Percentiles rank a stretch among this genome's conserved stretches.
phyloP scores from a whole-genome alignment of 495 filamentous ascomycete species.

The Podospora conica region DNA sequence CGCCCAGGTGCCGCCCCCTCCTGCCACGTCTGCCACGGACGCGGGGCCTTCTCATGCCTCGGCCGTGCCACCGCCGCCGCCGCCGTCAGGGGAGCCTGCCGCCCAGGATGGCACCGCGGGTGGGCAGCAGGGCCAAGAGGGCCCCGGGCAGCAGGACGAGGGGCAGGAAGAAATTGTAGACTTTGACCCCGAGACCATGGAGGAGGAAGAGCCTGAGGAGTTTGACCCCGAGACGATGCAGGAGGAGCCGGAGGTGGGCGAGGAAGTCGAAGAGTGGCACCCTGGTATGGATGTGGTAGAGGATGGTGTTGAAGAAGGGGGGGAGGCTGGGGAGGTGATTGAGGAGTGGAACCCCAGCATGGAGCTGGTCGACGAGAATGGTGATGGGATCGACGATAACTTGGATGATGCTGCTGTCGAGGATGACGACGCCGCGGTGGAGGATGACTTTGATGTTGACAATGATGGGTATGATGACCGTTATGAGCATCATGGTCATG shows the following conservation, averaged over 20 bases:
- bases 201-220: neutral
- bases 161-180: neutral
- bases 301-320: neutral
- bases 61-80: neutral
- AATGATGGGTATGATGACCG: neutral
- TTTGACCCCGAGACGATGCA: neutral
- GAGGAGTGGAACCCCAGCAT: neutral
- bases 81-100: neutral
- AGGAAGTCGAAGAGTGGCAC: neutral
- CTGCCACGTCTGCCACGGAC: neutral
- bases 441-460: neutral
- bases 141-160: neutral
- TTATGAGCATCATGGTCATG: neutral
- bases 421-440: neutral
- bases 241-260: neutral
- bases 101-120: neutral
- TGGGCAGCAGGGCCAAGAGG: neutral
- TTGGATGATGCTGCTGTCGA: neutral
- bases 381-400: neutral
- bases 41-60: neutral
- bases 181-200: neutral
- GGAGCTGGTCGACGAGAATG: neutral
- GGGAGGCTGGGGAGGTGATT: neutral
- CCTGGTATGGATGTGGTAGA: neutral
- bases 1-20: too few relatives aligned